Percentiles rank a stretch among this genome's conserved stretches.
phyloP scores from a whole-genome alignment of 208 protist genomes.

The Leishmania martiniquensis region DNA sequence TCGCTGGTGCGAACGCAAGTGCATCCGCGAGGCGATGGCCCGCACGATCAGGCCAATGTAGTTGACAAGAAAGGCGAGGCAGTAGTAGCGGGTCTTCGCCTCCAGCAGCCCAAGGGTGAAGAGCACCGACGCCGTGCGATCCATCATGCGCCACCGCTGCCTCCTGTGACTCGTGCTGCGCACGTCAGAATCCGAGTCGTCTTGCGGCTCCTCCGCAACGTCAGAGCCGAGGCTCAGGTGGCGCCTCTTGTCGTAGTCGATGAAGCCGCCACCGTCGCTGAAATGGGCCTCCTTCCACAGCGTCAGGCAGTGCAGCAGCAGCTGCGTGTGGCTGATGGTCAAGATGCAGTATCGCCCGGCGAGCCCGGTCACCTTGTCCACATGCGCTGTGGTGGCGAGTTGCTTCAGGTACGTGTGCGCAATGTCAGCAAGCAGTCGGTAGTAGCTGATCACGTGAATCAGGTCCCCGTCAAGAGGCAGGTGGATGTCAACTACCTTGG shows the following conservation, averaged over 20 bases:
- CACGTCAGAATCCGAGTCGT: not conserved
- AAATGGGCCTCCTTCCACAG: constrained; percentile 19
- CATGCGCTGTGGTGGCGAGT: not conserved
- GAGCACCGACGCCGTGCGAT: constrained; percentile 8
- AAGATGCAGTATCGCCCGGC: constrained; percentile 27
- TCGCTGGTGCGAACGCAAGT: constrained; percentile 9
- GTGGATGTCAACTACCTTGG: constrained; percentile 9
- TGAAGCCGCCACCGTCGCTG: constrained; percentile 7
- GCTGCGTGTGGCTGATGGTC: constrained; percentile 26
- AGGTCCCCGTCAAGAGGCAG: constrained; percentile 26
- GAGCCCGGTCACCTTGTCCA: constrained; percentile 17
- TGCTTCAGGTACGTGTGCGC: constrained; percentile 18
- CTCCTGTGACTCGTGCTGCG: too few relatives aligned
- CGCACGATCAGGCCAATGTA: constrained; percentile 21
- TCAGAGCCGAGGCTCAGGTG: not conserved
- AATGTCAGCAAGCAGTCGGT: constrained; percentile 25
- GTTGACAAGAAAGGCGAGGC: constrained; percentile 13
- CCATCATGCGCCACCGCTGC: constrained; percentile 3
- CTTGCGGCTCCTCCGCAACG: not conserved
- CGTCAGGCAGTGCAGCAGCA: constrained; percentile 24
- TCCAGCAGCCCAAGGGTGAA: constrained; percentile 28
- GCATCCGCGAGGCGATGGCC: constrained; percentile 3
- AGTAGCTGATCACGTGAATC: constrained; percentile 25
- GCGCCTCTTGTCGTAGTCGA: not conserved
- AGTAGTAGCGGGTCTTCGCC: constrained; percentile 27